phyloP scores from a whole-genome alignment of 257 asterid species.

The Capsicum chinense region DNA sequence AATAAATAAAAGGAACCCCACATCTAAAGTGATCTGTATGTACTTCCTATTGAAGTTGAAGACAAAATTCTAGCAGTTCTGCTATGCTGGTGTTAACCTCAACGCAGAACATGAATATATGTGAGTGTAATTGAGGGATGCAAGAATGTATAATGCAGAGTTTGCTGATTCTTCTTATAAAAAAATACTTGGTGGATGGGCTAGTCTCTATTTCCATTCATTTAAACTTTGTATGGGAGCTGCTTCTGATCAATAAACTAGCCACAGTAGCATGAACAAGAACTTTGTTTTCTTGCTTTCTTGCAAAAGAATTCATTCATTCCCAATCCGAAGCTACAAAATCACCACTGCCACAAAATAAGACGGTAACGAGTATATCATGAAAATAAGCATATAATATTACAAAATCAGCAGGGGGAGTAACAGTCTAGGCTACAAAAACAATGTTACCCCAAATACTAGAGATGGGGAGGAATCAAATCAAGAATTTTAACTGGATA shows the following conservation, averaged over 20 bases:
- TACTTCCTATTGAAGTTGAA: background rate
- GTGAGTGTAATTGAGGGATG: background rate
- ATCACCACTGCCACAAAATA: no score
- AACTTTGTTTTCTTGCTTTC: background rate
- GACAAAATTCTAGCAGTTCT: background rate
- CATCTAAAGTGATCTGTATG: background rate
- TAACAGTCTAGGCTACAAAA: background rate
- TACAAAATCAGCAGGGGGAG: conserved; percentile 17
- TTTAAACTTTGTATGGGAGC: background rate
- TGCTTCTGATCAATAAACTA: background rate
- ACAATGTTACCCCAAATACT: background rate
- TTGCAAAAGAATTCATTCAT: background rate
- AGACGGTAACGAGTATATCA: background rate
- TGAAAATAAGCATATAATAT: background rate
- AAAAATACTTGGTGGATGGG: background rate
- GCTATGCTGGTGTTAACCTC: no score
- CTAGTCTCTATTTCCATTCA: background rate
- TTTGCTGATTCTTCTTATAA: background rate
- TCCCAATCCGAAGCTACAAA: background rate
- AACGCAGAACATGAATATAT: background rate
- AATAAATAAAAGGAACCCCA: background rate
- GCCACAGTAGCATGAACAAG: background rate
- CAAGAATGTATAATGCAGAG: background rate
- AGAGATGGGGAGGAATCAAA: background rate
- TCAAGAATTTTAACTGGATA: background rate